Evolutionary conservation across 768 basidiomycete genomes (phyloP), one percentile per base, ranked within the genome.

Genomic region (Termitomyces sp.): DNA sequence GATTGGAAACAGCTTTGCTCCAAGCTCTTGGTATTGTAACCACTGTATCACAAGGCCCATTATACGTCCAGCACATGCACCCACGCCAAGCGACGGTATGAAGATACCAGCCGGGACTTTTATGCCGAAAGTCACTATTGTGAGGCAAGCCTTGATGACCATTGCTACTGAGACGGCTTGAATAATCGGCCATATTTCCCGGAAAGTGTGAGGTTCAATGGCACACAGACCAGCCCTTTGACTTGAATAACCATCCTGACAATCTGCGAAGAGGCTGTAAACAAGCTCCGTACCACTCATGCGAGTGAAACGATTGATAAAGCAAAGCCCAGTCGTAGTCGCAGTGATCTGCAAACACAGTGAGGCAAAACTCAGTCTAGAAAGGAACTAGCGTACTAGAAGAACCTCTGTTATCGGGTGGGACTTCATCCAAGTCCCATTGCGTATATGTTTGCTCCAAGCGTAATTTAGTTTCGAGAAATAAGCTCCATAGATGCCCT

Each of bases 281-380:
- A 99, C 90, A 24, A 98, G 86, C 66, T 99, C 94, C 2, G 96
- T 95, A 3, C 96, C 93, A 53, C 94, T 88, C 90, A 98, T 95
- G 37, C 89, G 85, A 5, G 92, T 89, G 67, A 87, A 98, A 0
- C 90, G 88, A 69, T 95, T 97, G 54, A 91, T 72, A 75, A 94
- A 96, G 62, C 88, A 89, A 45, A 96, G 71, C 4, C 83, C 63
- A 0, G 90, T 83, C 0, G 96, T 98, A 31, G 88, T 66, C 33
- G 87, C 68, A 0, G 93, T 94, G 55, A 93, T 86, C 90, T 93
- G 56, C 26, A 53, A 54, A 28, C 57, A 44, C 65, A 10, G 46
- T 26, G 50, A 34, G 54, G 10, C 4, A 12, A 16, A 39, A 41
- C 47, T 50, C 8, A n/a, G 12, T 18, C 45, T 24, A 37, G 24